Base-by-base conservation (phyloP, 2,329 filamentous ascomycete genomes). In the Pseudogymnoascus sp. region DNA sequence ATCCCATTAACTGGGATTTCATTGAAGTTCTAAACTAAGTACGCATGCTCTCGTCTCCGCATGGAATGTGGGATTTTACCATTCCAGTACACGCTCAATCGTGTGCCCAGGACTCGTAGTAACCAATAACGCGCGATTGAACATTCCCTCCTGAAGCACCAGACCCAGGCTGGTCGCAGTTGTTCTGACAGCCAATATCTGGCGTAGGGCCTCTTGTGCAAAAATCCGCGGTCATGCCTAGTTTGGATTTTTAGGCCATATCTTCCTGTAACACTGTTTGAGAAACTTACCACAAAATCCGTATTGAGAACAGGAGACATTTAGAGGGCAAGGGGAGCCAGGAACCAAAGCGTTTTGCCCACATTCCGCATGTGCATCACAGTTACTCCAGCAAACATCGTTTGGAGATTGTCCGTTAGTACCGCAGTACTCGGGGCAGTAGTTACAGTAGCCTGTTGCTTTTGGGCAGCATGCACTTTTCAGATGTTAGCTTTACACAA, bases 291-390 rank as follows among this genome's bases (percentile, higher is more conserved):
- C 65, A 40, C 66, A 68, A 60, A 67, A 67, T 40, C 66, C 65
- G 28, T 59, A 64, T 37, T 68, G 37, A 21, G 59, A 63, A 28
- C 66, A 68, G 62, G 66, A 67, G 59, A 67, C 63, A 28, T 65
- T 67, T 28, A 68, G 62, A 1, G 73, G 75, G 47, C 74, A 77
- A n/a, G 66, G 64, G 21, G 67, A 56, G 6, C 68, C 69, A 0
- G 70, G 61, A 0, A 63, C 16, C 0, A 64, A 65, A 1, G 73
- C 68, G 59, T 69, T 69, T 21, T 67, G 38, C 7, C 73, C 73
- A 60, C 74, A 76, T 50, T 74, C 72, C 1, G 73, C 69, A 14
- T 73, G 67, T 12, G 73, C 72, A 66, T 75, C 68, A 63, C 73
- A 75, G 63, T 73, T 73, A 42, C 53, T 64, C 66, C 67, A 70